These are phyloP conservation scores for Cercospora nicotianae DNA, from an alignment of 2,329 filamentous ascomycete genomes.

Conservation along the genomic window DNA sequence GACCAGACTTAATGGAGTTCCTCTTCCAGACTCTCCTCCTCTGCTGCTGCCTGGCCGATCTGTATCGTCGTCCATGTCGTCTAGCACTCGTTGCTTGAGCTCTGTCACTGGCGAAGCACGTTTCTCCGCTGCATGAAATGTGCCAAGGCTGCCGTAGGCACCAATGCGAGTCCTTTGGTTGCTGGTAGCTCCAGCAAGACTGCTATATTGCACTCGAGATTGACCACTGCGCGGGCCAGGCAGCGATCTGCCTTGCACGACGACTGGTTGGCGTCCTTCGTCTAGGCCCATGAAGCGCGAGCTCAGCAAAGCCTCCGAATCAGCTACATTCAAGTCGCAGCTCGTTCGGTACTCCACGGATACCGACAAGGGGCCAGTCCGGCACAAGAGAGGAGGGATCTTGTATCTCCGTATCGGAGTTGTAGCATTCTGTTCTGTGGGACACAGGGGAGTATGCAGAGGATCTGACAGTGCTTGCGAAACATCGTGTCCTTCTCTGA, in stretches of 20 bases:
- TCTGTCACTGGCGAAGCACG: slow-evolving; percentile 35
- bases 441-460: slow-evolving; percentile 69
- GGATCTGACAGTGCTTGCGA: slow-evolving; percentile 60
- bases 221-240: slow-evolving; percentile 51
- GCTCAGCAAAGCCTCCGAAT: slow-evolving; percentile 85
- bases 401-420: slow-evolving; percentile 68
- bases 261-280: slow-evolving; percentile 49
- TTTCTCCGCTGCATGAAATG: slow-evolving; percentile 35
- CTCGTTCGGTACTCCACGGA: slow-evolving; percentile 82
- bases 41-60: slow-evolving; percentile 11
- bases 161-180: slow-evolving; percentile 28
- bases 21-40: slow-evolving; percentile 11
- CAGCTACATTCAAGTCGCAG: slow-evolving; percentile 87
- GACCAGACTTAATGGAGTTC: slow-evolving; percentile 64
- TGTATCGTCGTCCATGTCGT: slow-evolving; percentile 23
- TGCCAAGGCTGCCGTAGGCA: slow-evolving; percentile 38
- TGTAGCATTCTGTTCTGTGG: slow-evolving; percentile 53
- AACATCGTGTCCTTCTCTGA: slow-evolving; percentile 60
- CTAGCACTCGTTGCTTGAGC: slow-evolving; percentile 30
- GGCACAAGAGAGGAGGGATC: slow-evolving; percentile 82
- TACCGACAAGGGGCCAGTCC: slow-evolving; percentile 78
- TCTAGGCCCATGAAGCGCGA: slow-evolving; percentile 92
- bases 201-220: slow-evolving; percentile 29
- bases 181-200: slow-evolving; percentile 22
- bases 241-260: slow-evolving; percentile 30